Base-by-base conservation (phyloP, 1,139 yeast genomes). In the Protomyces macrosporus region DNA sequence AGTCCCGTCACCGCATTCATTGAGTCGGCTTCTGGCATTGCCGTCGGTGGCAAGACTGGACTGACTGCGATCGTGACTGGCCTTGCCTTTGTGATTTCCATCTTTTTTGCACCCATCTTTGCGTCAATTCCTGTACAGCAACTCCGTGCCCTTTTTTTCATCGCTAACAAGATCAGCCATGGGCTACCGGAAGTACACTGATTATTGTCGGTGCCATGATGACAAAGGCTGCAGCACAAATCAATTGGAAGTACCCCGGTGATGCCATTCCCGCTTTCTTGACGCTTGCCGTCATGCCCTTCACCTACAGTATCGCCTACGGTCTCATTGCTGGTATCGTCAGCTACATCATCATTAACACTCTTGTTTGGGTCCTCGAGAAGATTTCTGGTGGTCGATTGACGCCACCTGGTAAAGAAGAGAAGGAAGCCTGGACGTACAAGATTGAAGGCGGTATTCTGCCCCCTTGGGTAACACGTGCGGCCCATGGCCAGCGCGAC, bases 221-320 rank as follows among this genome's bases (percentile, higher is more conserved):
- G 69, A 66, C 65, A 64, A 54, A 63, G 39, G 39, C 68, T 16
- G 67, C 64, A 16, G 64, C 69, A 3, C 65, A 65, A 10, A 65
- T 67, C 45, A 67, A 67, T 55, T 67, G 69, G 69, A 35, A 54
- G 30, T 67, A 67, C 53, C 33, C 61, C 30, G 69, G 68, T 30
- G 69, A 67, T 45, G 64, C 69, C 10, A 57, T 67, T 45, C 69
- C 69, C 12, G 69, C 69, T 0, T 67, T 67, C 51, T 54, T 67
- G 33, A 67, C 69, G 23, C 67, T 67, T 56, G 69, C 69, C 12
- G 63, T 67, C 39, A 67, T 67, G 69, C 69, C 69, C 6, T 67
- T 67, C 53, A 67, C 69, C 16, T 67, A 67, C 59, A 67, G 69
- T 32, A 67, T 67, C 51, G 67, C 69, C 3, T 67, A 67, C 56